Percentiles rank a stretch among this genome's conserved stretches.
These are phyloP conservation scores for Spatholobus suberectus DNA, from an alignment of 306 rosid genomes.

Conservation along the genomic window DNA sequence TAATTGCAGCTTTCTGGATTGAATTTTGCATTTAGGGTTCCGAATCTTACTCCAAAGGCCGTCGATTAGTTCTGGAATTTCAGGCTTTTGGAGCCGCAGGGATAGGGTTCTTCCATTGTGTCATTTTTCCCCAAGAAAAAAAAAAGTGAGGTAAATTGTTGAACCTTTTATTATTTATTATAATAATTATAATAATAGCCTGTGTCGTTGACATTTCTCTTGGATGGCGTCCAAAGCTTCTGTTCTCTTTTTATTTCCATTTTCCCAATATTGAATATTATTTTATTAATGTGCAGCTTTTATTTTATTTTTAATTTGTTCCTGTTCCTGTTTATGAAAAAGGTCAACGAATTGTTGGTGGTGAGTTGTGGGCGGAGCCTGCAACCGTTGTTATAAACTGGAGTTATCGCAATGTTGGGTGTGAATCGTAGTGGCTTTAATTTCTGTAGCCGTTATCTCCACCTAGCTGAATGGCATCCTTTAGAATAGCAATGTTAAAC, in stretches of 20 bases:
- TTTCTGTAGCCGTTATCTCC: slow-evolving; percentile 61
- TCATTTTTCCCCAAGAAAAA: neutral
- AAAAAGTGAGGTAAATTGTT: slow-evolving; percentile 25
- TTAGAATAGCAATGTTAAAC: slow-evolving; percentile 63
- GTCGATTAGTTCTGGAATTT: slow-evolving; percentile 28
- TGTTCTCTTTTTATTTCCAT: slow-evolving; percentile 29
- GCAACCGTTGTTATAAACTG: slow-evolving; percentile 64
- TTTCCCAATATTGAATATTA: slow-evolving; percentile 20
- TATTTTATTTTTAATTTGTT: neutral
- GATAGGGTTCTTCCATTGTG: slow-evolving; percentile 19
- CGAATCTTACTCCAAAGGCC: slow-evolving; percentile 43
- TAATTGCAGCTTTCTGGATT: slow-evolving; percentile 23
- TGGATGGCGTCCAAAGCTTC: slow-evolving; percentile 52
- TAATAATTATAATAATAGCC: neutral
- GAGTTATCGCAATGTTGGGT: slow-evolving; percentile 76
- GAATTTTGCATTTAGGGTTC: slow-evolving; percentile 40
- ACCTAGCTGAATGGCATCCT: slow-evolving; percentile 98
- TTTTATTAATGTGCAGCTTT: slow-evolving; percentile 30
- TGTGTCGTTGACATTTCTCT: slow-evolving; percentile 37
- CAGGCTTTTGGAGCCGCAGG: slow-evolving; percentile 41
- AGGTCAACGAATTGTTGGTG: slow-evolving; percentile 78
- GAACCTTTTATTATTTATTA: neutral
- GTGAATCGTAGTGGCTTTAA: slow-evolving; percentile 59
- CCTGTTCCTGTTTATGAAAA: slow-evolving; percentile 43
- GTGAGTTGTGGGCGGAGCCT: slow-evolving; percentile 61